A percentile compares a stretch with the other conserved stretches of the same genome.
Conservation (phyloP, 441 rosid genomes). For the Dalechampia spathulata region DNA sequence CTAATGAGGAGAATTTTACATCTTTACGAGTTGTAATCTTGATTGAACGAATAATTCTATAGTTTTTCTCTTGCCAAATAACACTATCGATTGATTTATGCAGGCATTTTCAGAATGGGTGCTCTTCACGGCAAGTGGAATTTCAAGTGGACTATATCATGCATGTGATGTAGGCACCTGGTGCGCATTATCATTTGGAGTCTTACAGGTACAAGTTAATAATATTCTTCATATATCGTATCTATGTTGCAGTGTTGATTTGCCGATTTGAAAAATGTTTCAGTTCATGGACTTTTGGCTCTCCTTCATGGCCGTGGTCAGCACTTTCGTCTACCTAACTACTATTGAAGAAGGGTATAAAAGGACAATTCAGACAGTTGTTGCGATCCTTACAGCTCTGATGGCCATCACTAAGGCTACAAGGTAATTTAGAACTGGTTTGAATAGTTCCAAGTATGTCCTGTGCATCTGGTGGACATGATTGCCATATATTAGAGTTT, state of each 20-base stretch:
- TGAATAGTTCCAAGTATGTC: slow-evolving; percentile 8
- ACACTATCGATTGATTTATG: slow-evolving; percentile 13
- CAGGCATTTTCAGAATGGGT: slow-evolving; percentile 99
- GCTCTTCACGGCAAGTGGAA: slow-evolving; percentile 81
- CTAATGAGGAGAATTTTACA: not conserved
- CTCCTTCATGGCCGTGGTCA: slow-evolving; percentile 95
- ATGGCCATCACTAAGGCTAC: slow-evolving; percentile 94
- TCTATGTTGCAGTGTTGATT: slow-evolving; percentile 17
- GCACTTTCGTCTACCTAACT: slow-evolving; percentile 80
- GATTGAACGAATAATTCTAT: not conserved
- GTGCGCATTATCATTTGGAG: slow-evolving; percentile 70
- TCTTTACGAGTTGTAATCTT: too few species aligned
- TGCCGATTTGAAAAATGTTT: slow-evolving; percentile 22
- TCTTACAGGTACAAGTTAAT: slow-evolving; percentile 59
- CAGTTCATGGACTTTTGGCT: slow-evolving; percentile 99
- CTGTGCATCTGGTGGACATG: not conserved
- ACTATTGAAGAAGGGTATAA: slow-evolving; percentile 64
- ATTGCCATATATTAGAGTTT: slow-evolving; percentile 1
- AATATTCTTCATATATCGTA: not conserved
- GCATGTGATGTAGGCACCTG: slow-evolving; percentile 97
- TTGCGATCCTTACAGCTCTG: slow-evolving; percentile 85
- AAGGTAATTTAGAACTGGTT: slow-evolving; percentile 38
- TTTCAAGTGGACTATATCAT: slow-evolving; percentile 91
- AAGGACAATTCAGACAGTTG: slow-evolving; percentile 84
- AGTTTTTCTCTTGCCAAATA: slow-evolving; percentile 7